These are phyloP conservation scores for Aphanomyces invadans DNA, from an alignment of 352 stramenopile species.

Conservation along the genomic window DNA sequence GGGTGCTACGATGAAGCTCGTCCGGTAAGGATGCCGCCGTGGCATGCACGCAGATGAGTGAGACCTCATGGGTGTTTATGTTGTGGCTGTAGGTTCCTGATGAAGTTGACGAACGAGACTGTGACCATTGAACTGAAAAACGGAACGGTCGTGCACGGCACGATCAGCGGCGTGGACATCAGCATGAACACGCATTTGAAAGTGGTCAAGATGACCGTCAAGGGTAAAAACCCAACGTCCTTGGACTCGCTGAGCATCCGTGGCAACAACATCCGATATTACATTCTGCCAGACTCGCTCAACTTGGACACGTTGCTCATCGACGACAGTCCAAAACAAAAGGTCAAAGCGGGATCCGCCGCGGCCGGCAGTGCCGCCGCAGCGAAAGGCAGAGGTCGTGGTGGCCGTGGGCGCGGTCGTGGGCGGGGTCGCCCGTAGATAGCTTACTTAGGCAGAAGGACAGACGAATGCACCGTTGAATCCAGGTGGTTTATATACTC, in stretches of 20 bases:
- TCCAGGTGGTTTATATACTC: constrained; percentile 5
- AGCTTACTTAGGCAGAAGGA: neutral
- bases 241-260: constrained; percentile 97
- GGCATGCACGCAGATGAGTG: neutral
- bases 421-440: constrained; percentile 43
- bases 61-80: neutral
- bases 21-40: constrained; percentile 26
- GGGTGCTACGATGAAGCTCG: constrained; percentile 34
- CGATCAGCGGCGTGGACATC: constrained; percentile 97
- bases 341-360: constrained; percentile 53
- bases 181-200: constrained; percentile 99
- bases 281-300: constrained; percentile 92
- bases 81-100: constrained; percentile 85
- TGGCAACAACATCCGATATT: constrained; percentile 97
- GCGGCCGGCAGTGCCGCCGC: constrained; percentile 39
- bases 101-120: constrained; percentile 98
- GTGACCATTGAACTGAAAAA: constrained; percentile 99
- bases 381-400: constrained; percentile 56
- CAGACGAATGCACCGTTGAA: neutral
- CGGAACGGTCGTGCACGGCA: constrained; percentile 97
- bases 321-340: constrained; percentile 96
- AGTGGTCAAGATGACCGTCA: constrained; percentile 96
- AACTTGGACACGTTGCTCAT: constrained; percentile 99
- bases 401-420: constrained; percentile 66
- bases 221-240: constrained; percentile 95